Evolutionary conservation across 1,284 basidiomycete species (phyloP).

Genomic region (Cutaneotrichosporon sp.): DNA sequence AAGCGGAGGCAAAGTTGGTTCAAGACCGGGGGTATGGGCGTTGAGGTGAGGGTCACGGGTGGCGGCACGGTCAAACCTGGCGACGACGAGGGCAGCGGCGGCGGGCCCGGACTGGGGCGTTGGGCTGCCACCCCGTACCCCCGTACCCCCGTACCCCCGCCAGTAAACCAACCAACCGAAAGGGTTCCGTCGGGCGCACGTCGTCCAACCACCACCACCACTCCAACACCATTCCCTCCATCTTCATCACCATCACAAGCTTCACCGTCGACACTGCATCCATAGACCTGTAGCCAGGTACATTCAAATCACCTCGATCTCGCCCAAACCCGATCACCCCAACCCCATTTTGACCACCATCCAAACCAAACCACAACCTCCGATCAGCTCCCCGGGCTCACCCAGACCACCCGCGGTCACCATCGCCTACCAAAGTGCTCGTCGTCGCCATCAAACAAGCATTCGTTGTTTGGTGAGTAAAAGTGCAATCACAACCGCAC

Average conservation of each 20-base stretch:
- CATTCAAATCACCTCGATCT: too few relatives aligned
- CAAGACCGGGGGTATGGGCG: slow-evolving; percentile 12
- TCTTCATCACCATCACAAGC: slow-evolving; percentile 9
- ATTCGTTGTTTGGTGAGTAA: too few relatives aligned
- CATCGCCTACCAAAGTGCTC: background rate
- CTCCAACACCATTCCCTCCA: slow-evolving; percentile 13
- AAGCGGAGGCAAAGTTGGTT: background rate
- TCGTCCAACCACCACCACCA: slow-evolving; percentile 8
- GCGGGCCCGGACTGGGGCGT: slow-evolving; percentile 16
- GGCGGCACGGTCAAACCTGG: slow-evolving; percentile 21
- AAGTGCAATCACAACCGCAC: too few relatives aligned
- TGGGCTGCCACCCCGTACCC: slow-evolving; percentile 3
- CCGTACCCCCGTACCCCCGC: background rate
- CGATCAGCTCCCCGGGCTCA: background rate
- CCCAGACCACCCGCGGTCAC: background rate
- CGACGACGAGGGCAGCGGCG: slow-evolving; percentile 18
- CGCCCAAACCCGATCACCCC: background rate
- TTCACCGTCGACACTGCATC: background rate
- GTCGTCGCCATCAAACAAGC: too few relatives aligned
- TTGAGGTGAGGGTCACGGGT: slow-evolving; percentile 21
- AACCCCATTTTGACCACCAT: background rate
- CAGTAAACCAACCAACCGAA: slow-evolving; percentile 10
- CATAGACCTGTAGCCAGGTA: background rate
- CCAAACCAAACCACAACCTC: background rate
- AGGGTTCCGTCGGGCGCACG: slow-evolving; percentile 20